Base-by-base conservation (phyloP, 768 basidiomycete genomes). In the Auriscalpium vulgare region DNA sequence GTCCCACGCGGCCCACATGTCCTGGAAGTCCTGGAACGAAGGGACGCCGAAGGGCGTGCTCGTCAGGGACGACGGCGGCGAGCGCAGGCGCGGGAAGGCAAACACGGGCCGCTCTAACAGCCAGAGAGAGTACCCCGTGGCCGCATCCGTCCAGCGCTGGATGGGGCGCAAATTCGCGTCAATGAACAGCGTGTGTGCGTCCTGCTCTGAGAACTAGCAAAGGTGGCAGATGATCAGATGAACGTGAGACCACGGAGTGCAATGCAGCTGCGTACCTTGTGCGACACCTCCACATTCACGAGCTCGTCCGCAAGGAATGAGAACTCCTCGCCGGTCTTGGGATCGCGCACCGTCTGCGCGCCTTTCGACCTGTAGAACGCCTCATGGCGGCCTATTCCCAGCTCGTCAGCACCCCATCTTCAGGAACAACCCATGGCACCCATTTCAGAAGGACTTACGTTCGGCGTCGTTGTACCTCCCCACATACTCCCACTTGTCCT, bases 1-100 rank as follows among this genome's bases (percentile, higher is more conserved):
- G 67, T 97, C 93, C 95, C 95, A 99, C 3, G 81, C 79, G 1
- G 82, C 79, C 95, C 95, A 98, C 52, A 95, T 70, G 40, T 78
- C 74, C 50, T 81, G 70, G 92, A 95, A 98, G 50, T 98, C 92
- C 45, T 75, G 72, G 29, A 86, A 64, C 8, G 78, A 79, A 0
- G 97, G 95, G 17, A 91, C 66, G 29, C 83, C 81, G 62, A 87
- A 88, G 0, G 81, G 80, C 7, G 74, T 71, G 4, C 65, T 67
- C 1, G 59, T 61, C 49, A 64, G 59, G 21, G 55, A 62, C 6
- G 64, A 56, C 23, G 64, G 57, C 6, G 79, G 76, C 1, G 77
- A 70, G 8, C 71, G 67, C 0, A 88, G 69, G 1, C 83, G 71
- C 37, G 86, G 84, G 74, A 97, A 95, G 36, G 70, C 67, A 71